phyloP scores from a whole-genome alignment of 2,329 filamentous ascomycete genomes.

The Coleophoma crateriformis region DNA sequence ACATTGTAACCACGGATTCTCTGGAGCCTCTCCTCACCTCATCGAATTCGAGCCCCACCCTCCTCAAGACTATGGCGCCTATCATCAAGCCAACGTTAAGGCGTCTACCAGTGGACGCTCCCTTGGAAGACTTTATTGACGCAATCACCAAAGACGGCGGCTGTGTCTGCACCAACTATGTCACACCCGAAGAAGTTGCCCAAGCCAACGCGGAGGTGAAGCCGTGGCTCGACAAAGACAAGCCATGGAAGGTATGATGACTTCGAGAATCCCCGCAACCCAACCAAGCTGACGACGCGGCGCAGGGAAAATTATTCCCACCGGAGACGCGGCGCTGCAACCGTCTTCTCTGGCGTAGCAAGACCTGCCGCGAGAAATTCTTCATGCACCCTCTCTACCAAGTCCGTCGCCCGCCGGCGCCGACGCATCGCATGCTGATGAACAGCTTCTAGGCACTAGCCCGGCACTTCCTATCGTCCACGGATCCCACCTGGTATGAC shows the following conservation, averaged over 20 bases:
- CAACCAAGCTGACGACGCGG: background rate
- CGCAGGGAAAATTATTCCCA: conserved; percentile 10
- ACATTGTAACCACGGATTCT: background rate
- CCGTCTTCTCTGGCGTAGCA: conserved; percentile 13
- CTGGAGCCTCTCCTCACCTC: background rate
- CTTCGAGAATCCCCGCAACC: background rate
- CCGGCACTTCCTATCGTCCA: conserved; percentile 9
- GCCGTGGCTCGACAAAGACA: conserved; percentile 9
- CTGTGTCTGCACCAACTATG: conserved; percentile 10
- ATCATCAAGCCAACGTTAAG: conserved; percentile 3
- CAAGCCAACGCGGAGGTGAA: conserved; percentile 9
- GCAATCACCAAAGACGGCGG: conserved; percentile 8
- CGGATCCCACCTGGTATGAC: conserved; percentile 12
- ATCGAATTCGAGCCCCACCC: background rate
- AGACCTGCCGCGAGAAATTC: conserved; percentile 10
- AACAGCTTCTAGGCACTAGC: conserved; percentile 2
- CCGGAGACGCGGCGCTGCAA: conserved; percentile 19
- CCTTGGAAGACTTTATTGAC: conserved; percentile 9
- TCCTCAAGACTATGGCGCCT: conserved; percentile 2
- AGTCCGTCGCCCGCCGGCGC: conserved; percentile 1
- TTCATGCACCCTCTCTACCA: conserved; percentile 16
- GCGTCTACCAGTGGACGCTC: conserved; percentile 8
- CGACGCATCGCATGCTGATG: background rate
- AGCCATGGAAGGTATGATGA: conserved; percentile 8
- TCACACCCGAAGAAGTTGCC: conserved; percentile 3